Conservation (phyloP, 106 monocot genomes). For the Platanthera guangdongensis region DNA sequence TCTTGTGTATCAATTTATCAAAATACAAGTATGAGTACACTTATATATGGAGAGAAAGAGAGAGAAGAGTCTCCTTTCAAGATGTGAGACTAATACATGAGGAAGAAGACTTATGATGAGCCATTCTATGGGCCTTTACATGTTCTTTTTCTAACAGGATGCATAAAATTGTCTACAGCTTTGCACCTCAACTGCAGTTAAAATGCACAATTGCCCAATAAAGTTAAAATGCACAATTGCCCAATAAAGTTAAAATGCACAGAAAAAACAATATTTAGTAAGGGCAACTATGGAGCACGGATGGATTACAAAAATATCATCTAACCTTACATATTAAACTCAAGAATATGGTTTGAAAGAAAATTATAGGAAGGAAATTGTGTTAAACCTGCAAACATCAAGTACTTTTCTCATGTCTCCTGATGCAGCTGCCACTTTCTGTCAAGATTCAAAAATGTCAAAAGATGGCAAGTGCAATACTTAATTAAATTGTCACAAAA, state of each 20-base stretch:
- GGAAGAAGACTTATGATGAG: too few relatives aligned
- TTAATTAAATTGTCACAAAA: neutral
- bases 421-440: constrained; percentile 97
- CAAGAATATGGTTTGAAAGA: neutral
- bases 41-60: too few relatives aligned
- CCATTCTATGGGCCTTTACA: too few relatives aligned
- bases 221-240: too few relatives aligned
- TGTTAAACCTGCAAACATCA: constrained; percentile 59
- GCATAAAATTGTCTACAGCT: neutral
- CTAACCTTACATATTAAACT: neutral
- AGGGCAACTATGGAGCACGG: too few relatives aligned
- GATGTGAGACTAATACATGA: too few relatives aligned
- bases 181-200: neutral
- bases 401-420: constrained; percentile 99
- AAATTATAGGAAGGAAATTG: neutral
- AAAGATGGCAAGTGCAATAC: neutral
- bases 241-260: neutral
- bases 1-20: too few relatives aligned
- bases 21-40: too few relatives aligned
- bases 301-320: too few relatives aligned
- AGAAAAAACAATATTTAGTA: neutral
- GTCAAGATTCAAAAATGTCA: constrained; percentile 9
- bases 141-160: too few relatives aligned
- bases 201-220: neutral
- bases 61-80: too few relatives aligned